phyloP scores from a whole-genome alignment of 345 rosid genomes.

The Hypericum androsaemum region DNA sequence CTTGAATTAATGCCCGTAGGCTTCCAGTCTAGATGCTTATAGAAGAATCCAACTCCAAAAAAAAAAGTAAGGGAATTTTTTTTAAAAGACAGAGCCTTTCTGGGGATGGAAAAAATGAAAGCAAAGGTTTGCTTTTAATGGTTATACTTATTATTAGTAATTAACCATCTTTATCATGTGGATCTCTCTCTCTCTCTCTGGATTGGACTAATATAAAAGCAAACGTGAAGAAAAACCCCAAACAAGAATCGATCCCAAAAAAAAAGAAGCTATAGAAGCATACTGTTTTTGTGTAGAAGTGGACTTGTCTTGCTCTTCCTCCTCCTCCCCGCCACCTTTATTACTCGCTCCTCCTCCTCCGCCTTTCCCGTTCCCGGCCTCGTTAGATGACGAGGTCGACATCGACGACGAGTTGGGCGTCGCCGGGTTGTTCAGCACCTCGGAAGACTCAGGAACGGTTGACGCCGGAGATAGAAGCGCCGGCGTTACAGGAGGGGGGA shows the following conservation, averaged over 20 bases:
- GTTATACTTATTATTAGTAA: no score
- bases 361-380: constrained; percentile 31
- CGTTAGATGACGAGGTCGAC: constrained; percentile 77
- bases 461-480: constrained; percentile 34
- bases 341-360: constrained; percentile 8
- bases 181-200: no score
- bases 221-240: no score
- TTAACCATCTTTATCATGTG: no score
- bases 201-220: no score
- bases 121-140: no score
- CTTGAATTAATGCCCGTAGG: no score
- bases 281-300: constrained; percentile 53
- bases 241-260: neutral
- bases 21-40: no score
- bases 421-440: constrained; percentile 62
- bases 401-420: constrained; percentile 82
- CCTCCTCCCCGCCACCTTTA: constrained; percentile 26
- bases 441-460: constrained; percentile 48
- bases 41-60: no score
- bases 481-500: constrained; percentile 16
- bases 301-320: constrained; percentile 43
- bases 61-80: no score
- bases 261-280: constrained; percentile 14
- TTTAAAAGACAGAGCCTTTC: no score
- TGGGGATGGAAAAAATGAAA: no score